Percentiles rank a stretch among this genome's conserved stretches.
phyloP scores from a whole-genome alignment of 192 early-diverging fungal species.

The Glomus cerebriforme region DNA sequence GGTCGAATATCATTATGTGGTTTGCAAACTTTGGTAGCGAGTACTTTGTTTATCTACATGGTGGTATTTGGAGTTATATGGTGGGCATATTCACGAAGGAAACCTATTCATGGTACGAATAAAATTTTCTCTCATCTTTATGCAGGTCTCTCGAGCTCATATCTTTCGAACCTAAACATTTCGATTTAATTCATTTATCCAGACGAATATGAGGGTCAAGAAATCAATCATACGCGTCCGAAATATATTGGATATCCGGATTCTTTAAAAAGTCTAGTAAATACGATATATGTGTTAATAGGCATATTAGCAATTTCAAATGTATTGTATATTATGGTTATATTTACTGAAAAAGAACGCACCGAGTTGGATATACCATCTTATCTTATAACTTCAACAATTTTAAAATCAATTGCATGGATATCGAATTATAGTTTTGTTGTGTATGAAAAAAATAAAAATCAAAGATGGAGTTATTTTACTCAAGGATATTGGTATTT shows the following conservation, averaged over 20 bases:
- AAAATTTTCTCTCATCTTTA: neutral
- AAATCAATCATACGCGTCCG: neutral
- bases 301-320: neutral
- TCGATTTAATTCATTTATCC: neutral
- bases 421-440: slow-evolving; percentile 7
- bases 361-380: neutral
- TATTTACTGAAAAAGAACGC: slow-evolving; percentile 19
- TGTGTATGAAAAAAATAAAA: neutral
- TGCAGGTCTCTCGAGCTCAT: neutral
- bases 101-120: slow-evolving; percentile 2
- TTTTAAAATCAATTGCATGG: slow-evolving; percentile 2
- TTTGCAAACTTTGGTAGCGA: neutral
- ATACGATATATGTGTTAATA: neutral
- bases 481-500: slow-evolving; percentile 32
- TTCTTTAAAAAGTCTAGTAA: slow-evolving; percentile 3
- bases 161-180: neutral
- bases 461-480: slow-evolving; percentile 6
- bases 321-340: slow-evolving; percentile 3
- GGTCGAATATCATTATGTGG: slow-evolving; percentile 15
- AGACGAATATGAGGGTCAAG: neutral
- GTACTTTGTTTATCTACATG: neutral
- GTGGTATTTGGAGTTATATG: slow-evolving; percentile 5
- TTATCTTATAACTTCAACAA: neutral
- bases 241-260: slow-evolving; percentile 10
- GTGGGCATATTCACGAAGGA: neutral